Conservation (phyloP, 805 yeast species). For the Candida morakotiae region DNA sequence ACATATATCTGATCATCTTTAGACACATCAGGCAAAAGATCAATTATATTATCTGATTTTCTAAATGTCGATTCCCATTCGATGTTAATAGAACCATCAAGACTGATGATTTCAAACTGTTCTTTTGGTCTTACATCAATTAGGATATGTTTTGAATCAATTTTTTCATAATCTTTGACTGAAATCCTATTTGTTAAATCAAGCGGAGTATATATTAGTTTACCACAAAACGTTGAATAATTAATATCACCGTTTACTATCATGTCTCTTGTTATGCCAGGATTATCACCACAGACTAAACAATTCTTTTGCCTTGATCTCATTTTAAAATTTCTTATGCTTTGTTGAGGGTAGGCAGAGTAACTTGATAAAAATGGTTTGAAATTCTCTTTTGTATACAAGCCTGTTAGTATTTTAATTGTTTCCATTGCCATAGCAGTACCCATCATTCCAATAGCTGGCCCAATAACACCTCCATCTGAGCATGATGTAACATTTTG, state of each 20-base stretch:
- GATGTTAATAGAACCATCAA: constrained; percentile 58
- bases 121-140: constrained; percentile 78
- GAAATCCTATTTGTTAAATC: constrained; percentile 43
- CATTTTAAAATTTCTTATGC: constrained; percentile 74
- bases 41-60: constrained; percentile 18
- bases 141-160: constrained; percentile 26
- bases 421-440: constrained; percentile 85
- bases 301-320: constrained; percentile 62
- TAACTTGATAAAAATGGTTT: constrained; percentile 67
- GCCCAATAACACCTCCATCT: constrained; percentile 93
- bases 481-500: constrained; percentile 78
- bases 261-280: constrained; percentile 43
- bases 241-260: constrained; percentile 50
- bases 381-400: constrained; percentile 48
- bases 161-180: constrained; percentile 29
- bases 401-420: constrained; percentile 63
- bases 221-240: constrained; percentile 77
- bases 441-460: constrained; percentile 93
- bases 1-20: constrained; percentile 42
- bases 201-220: constrained; percentile 43
- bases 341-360: constrained; percentile 63
- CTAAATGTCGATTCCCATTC: constrained; percentile 52
- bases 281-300: constrained; percentile 55
- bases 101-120: constrained; percentile 65
- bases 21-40: constrained; percentile 19